These are phyloP conservation scores for Areca catechu DNA, from an alignment of 176 grass and related monocot species.

Conservation along the genomic window DNA sequence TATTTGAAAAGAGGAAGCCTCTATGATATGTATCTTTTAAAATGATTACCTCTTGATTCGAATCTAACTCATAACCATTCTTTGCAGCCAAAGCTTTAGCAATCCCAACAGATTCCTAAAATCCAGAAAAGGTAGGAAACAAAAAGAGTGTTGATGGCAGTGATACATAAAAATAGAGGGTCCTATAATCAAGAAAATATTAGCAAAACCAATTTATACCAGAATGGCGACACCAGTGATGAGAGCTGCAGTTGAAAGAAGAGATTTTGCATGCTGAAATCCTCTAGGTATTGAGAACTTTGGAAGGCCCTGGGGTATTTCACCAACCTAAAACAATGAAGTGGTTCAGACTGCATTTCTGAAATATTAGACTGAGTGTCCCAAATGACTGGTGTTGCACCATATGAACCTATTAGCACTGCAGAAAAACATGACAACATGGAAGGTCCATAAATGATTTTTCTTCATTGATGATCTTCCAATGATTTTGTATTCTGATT, in stretches of 20 bases:
- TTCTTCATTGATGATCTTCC: too few relatives aligned
- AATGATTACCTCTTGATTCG: constrained; percentile 77
- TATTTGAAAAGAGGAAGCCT: too few relatives aligned
- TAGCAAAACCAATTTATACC: constrained; percentile 27
- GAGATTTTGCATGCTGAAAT: constrained; percentile 61
- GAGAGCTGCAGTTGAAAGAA: constrained; percentile 78
- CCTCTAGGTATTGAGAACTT: constrained; percentile 71
- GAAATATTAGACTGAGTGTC: too few relatives aligned
- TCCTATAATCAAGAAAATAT: constrained; percentile 4
- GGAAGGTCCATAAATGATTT: too few relatives aligned
- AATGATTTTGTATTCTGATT: too few relatives aligned
- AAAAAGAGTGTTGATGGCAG: background rate
- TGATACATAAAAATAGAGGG: constrained; percentile 5
- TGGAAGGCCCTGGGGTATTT: constrained; percentile 94
- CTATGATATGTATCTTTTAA: too few relatives aligned
- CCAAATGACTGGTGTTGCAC: too few relatives aligned
- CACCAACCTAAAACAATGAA: constrained; percentile 56
- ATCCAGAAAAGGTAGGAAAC: constrained; percentile 13
- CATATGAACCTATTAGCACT: too few relatives aligned
- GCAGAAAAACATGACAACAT: too few relatives aligned
- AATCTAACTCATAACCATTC: constrained; percentile 96
- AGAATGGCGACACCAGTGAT: constrained; percentile 98
- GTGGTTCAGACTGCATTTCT: constrained; percentile 1
- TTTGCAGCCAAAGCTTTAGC: constrained; percentile 97
- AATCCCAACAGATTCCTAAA: constrained; percentile 96